Evolutionary conservation across 495 filamentous ascomycete genomes (phyloP).

Genomic region (Penicillium arizonense): DNA sequence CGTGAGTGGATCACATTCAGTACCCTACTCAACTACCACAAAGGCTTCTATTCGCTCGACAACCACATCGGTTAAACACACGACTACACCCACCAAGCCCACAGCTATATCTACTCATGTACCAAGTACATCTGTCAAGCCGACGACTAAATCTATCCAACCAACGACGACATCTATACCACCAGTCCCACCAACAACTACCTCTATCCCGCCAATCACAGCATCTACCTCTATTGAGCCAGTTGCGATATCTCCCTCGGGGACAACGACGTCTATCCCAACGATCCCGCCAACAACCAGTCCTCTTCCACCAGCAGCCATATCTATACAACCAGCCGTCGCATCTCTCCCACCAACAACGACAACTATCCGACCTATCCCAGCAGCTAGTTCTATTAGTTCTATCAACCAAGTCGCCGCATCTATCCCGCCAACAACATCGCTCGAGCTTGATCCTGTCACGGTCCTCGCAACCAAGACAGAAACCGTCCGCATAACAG

Average conservation of each 20-base stretch:
- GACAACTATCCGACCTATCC: no score
- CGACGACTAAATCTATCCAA: background rate
- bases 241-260: no score
- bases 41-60: background rate
- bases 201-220: background rate
- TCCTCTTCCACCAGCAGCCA: no score
- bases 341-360: no score
- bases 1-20: background rate
- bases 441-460: no score
- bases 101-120: background rate
- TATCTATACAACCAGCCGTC: no score
- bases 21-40: background rate
- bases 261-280: no score
- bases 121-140: background rate
- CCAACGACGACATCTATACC: background rate
- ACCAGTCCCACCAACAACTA: background rate
- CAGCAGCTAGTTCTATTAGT: no score
- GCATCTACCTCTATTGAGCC: background rate
- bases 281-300: no score
- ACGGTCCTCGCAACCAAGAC: background rate
- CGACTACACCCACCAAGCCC: background rate
- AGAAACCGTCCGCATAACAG: background rate
- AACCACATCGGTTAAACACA: background rate
- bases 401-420: no score
- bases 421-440: no score